phyloP scores from a whole-genome alignment of 1,284 basidiomycete species.

The Flammula alnicola region DNA sequence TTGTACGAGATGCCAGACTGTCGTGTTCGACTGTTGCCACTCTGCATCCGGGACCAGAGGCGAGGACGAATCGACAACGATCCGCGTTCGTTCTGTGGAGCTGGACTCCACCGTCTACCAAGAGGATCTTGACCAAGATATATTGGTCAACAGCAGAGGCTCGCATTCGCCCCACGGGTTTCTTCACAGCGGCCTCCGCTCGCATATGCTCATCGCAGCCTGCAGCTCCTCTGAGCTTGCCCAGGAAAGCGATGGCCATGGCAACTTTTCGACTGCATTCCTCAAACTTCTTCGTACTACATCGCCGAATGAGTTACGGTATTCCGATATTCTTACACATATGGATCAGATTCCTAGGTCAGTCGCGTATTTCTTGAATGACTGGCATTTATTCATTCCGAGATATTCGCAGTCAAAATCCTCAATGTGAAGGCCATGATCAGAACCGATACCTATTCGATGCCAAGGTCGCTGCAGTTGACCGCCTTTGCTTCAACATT shows the following conservation, averaged over 20 bases:
- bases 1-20: slow-evolving; percentile 7
- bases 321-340: slow-evolving; percentile 1
- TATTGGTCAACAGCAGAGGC: neutral
- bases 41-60: slow-evolving; percentile 20
- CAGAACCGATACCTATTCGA: neutral
- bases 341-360: too few species aligned
- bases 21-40: slow-evolving; percentile 23
- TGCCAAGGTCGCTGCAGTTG: neutral
- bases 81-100: slow-evolving; percentile 5
- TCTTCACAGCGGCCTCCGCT: neutral
- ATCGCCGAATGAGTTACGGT: slow-evolving; percentile 12
- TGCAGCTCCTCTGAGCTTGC: slow-evolving; percentile 13
- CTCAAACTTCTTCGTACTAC: slow-evolving; percentile 7
- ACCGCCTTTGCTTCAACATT: neutral
- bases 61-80: neutral
- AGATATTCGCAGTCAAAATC: slow-evolving; percentile 10
- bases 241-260: slow-evolving; percentile 5
- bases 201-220: slow-evolving; percentile 17
- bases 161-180: too few species aligned
- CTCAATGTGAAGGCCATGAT: slow-evolving; percentile 11
- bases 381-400: too few species aligned
- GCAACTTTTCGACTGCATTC: slow-evolving; percentile 15
- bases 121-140: neutral
- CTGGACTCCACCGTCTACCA: neutral
- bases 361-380: too few species aligned